Base-by-base conservation (phyloP, 2,329 filamentous ascomycete species). In the Colletotrichum navitas region DNA sequence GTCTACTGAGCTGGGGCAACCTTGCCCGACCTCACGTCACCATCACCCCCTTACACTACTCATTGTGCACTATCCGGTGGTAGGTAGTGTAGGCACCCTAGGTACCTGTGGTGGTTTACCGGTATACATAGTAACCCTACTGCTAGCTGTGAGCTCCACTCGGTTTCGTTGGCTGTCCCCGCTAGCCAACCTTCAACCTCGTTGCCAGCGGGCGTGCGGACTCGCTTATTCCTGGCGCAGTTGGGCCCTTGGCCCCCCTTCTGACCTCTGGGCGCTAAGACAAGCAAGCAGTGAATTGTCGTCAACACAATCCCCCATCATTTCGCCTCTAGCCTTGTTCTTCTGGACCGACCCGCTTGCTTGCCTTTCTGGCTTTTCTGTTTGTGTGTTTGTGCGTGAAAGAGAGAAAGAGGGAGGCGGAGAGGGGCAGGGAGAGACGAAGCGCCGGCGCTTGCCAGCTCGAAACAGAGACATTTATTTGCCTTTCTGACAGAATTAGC, bases 281-380 rank as follows among this genome's bases (percentile, higher is more conserved):
- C 39, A 43, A 32, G 52, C 45, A 43, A 39, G 59, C 45, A 43
- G 36, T 36, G 45, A 63, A 45, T 68, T 59, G 58, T 71, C 68
- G 68, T 71, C 59, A 71, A 45, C 68, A 29, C 45, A 21, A 59
- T 54, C 58, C 45, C 65, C 68, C 68, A 59, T 63, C 58, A 58
- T 71, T 68, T 68, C 54, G 41, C 51, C 29, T 43, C 41, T 39
- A 43, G 45, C 36, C 43, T 34, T 39, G 66, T 63, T 34, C 43
- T 62, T 59, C 66, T 59, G 29, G 3, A 29, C 58, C 56, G 5
- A 29, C 58, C 56, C 39, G 21, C 26, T 36, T 32, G 21, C 26
- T 36, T 32, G 10, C 56, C 39, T 43, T 45, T 4, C 6, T 32
- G 49, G n/a, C 29, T 16, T 26, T 29, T 36, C 10, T 8, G 12